These are phyloP conservation scores for Zymoseptoria ardabiliae DNA, from an alignment of 2,329 filamentous ascomycete species.

Conservation along the genomic window DNA sequence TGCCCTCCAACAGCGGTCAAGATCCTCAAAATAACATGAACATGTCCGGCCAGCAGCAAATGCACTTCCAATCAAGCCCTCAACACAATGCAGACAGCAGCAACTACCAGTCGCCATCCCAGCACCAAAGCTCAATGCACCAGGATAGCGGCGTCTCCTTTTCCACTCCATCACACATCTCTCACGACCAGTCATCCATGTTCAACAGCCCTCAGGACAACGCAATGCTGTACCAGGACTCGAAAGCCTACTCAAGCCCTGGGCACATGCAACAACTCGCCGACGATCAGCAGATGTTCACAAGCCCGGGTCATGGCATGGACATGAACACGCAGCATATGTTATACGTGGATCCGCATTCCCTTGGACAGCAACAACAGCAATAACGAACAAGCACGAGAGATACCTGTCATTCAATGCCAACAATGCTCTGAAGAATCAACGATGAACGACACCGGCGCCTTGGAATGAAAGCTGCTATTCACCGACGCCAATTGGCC, in stretches of 20 bases:
- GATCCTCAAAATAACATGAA: constrained; percentile 17
- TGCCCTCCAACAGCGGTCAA: constrained; percentile 18
- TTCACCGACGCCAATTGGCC: constrained; percentile 7
- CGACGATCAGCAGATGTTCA: constrained; percentile 27
- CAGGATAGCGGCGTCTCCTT: constrained; percentile 33
- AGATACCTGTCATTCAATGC: no score
- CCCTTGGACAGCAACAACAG: constrained; percentile 25
- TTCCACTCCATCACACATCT: constrained; percentile 28
- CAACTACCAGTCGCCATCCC: constrained; percentile 27
- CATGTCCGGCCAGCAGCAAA: constrained; percentile 17
- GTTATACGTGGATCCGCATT: constrained; percentile 40
- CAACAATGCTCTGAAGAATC: constrained; percentile 6
- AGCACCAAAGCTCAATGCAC: constrained; percentile 22
- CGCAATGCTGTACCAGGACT: constrained; percentile 34
- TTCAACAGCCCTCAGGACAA: constrained; percentile 31
- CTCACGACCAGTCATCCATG: constrained; percentile 24
- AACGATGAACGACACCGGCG: constrained; percentile 1
- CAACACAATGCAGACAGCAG: constrained; percentile 23
- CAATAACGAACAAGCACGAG: constrained; percentile 1
- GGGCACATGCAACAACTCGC: constrained; percentile 28
- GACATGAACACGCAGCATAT: constrained; percentile 42
- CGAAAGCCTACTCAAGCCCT: constrained; percentile 36
- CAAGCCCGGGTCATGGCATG: constrained; percentile 30
- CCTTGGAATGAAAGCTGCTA: constrained; percentile 14
- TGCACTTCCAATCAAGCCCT: constrained; percentile 26